Evolutionary conservation across 441 rosid species (phyloP), one percentile per base, ranked within the genome.

Genomic region (Brassica balearica): DNA sequence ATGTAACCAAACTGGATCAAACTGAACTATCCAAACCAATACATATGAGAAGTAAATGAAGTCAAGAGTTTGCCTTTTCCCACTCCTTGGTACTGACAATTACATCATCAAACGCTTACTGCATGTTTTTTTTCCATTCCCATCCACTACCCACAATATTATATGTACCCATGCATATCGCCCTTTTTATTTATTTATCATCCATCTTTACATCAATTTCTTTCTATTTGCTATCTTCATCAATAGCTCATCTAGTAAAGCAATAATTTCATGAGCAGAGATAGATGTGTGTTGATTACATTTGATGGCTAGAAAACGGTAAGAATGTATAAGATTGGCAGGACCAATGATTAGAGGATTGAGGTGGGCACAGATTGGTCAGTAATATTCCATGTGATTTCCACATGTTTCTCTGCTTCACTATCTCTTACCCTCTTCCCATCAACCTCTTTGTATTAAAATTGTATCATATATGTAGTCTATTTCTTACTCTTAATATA

Each of bases 371-470:
- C 65, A 76, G 77, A 71, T 48, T 61, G 77, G 77, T 80, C 74
- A 76, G 83, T 65, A 76, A 71, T 23, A 59, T 7, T 41, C 83
- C 83, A 80, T 80, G 83, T 76, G 80, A 66, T 22, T 71, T 60
- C 74, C 80, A 76, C 83, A 80, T 76, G 80, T 66, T 34, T 66
- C 73, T 71, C 80, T 75, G 59, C 80, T 75, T 71, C 66, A 70
- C 36, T 70, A 74, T 80, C 78, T 68, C 78, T 78, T 51, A 32
- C 60, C 38, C 14, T 79, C 71, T 51, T 73, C 55, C 62, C 74
- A 61, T 74, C 20, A 55, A 74, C 29, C 29, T 65, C 68, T 65
- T 62, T 69, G 9, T 38, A 34, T 46, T 20, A 11, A 19, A 19
- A 6, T 1, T 56, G 36, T 53, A 9, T 51, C 1, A 27, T 48